These are phyloP conservation scores for Dryas drummondii DNA, from an alignment of 306 rosid genomes.

Conservation along the genomic window DNA sequence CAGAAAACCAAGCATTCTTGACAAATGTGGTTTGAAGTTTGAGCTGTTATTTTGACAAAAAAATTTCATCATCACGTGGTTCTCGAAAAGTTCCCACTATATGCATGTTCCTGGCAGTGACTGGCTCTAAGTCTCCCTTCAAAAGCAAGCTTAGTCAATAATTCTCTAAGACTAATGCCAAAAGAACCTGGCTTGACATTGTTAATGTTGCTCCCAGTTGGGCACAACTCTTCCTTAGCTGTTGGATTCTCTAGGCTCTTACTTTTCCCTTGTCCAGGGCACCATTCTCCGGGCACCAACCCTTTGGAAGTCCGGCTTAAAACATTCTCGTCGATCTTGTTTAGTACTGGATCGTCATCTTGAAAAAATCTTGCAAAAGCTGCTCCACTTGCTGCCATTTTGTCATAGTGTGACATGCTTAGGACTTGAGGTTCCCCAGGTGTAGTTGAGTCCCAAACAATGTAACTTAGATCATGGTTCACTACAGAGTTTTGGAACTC, in stretches of 20 bases:
- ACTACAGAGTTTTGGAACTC: slow-evolving; percentile 49
- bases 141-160: slow-evolving; percentile 30
- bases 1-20: background rate
- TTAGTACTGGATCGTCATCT: slow-evolving; percentile 38
- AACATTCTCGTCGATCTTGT: slow-evolving; percentile 50
- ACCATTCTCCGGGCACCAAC: slow-evolving; percentile 61
- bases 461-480: slow-evolving; percentile 48
- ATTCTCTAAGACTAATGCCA: slow-evolving; percentile 39
- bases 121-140: slow-evolving; percentile 28
- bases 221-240: slow-evolving; percentile 34
- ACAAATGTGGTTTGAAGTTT: background rate
- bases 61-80: background rate
- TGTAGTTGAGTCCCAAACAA: slow-evolving; percentile 37
- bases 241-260: slow-evolving; percentile 16
- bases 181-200: slow-evolving; percentile 43
- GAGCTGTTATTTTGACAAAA: background rate
- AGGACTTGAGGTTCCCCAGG: slow-evolving; percentile 45
- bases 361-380: slow-evolving; percentile 63
- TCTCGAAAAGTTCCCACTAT: background rate
- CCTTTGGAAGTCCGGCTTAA: slow-evolving; percentile 39
- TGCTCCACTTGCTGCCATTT: slow-evolving; percentile 42
- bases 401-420: slow-evolving; percentile 47
- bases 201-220: slow-evolving; percentile 39
- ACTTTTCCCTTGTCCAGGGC: slow-evolving; percentile 33
- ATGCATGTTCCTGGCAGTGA: slow-evolving; percentile 32